Conservation (phyloP, 345 rosid genomes). For the Acer negundo region DNA sequence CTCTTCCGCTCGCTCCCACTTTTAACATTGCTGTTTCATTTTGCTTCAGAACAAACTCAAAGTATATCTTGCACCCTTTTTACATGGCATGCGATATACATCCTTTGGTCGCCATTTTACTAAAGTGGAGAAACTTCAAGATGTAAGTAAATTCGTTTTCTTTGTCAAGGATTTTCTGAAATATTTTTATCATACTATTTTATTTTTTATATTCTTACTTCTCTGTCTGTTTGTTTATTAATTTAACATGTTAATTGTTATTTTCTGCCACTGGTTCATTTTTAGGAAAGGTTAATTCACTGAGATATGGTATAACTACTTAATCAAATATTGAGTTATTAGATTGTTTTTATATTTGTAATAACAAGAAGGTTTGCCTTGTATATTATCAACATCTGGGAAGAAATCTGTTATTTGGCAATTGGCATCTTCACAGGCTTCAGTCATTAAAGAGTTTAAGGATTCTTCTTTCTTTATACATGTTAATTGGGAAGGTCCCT, state of each 20-base stretch:
- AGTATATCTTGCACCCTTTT: conserved; percentile 84
- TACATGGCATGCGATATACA: conserved; percentile 77
- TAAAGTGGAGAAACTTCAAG: conserved; percentile 73
- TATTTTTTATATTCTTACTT: background rate
- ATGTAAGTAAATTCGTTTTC: conserved; percentile 44
- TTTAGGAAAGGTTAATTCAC: background rate
- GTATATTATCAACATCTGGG: no score
- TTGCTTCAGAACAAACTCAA: conserved; percentile 70
- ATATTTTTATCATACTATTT: background rate
- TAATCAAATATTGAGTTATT: no score
- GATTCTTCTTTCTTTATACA: no score
- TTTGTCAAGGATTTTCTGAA: background rate
- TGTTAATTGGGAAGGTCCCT: no score
- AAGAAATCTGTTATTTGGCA: no score
- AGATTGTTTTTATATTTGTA: background rate
- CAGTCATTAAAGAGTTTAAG: no score
- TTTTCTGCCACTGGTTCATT: background rate
- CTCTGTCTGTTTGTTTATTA: background rate
- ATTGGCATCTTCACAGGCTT: no score
- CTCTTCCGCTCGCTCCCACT: background rate
- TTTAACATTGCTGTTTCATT: conserved; percentile 21
- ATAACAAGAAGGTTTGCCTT: background rate
- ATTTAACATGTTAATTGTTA: background rate
- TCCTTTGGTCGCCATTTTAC: conserved; percentile 98
- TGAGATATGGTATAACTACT: no score